Percentiles rank a stretch among this genome's conserved stretches.
Evolutionary conservation across 2,329 filamentous ascomycete species (phyloP).

Genomic region (Aureobasidium sp.): DNA sequence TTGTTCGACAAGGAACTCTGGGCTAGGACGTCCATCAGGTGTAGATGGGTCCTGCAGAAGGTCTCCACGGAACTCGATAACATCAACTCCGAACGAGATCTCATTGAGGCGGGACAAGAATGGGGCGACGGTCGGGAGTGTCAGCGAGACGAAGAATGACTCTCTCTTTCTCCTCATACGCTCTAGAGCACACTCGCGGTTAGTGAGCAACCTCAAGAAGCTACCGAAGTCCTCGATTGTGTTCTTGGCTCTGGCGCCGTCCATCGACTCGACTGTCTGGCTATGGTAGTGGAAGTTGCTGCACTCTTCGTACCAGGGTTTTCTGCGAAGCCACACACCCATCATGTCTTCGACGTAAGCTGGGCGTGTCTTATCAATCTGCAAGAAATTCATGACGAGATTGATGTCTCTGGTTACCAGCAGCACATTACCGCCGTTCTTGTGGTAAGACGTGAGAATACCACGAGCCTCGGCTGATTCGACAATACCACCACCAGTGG

Average conservation of each 20-base stretch:
- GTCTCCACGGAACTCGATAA: constrained; percentile 90
- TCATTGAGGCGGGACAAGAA: constrained; percentile 59
- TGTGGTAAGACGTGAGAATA: constrained; percentile 65
- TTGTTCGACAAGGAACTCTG: constrained; percentile 75
- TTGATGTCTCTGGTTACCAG: constrained; percentile 82
- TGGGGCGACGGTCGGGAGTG: constrained; percentile 64
- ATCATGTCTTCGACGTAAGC: constrained; percentile 91
- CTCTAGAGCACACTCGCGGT: constrained; percentile 48
- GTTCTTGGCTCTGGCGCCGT: constrained; percentile 28
- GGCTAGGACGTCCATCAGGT: constrained; percentile 50
- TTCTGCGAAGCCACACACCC: constrained; percentile 80
- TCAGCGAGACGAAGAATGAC: constrained; percentile 90
- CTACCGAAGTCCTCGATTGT: constrained; percentile 63
- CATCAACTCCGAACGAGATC: constrained; percentile 79
- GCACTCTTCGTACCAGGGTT: constrained; percentile 84
- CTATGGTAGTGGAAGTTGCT: constrained; percentile 93
- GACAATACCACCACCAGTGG: constrained; percentile 89
- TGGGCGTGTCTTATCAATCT: constrained; percentile 81
- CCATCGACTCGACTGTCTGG: constrained; percentile 48
- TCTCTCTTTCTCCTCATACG: constrained; percentile 58
- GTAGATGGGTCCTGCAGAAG: constrained; percentile 66
- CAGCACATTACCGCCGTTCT: constrained; percentile 73
- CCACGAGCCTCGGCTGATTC: constrained; percentile 75
- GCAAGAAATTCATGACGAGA: constrained; percentile 80
- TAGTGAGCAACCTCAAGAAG: constrained; percentile 65